Conservation (phyloP, 2,329 filamentous ascomycete genomes). For the Hypomyces perniciosus region DNA sequence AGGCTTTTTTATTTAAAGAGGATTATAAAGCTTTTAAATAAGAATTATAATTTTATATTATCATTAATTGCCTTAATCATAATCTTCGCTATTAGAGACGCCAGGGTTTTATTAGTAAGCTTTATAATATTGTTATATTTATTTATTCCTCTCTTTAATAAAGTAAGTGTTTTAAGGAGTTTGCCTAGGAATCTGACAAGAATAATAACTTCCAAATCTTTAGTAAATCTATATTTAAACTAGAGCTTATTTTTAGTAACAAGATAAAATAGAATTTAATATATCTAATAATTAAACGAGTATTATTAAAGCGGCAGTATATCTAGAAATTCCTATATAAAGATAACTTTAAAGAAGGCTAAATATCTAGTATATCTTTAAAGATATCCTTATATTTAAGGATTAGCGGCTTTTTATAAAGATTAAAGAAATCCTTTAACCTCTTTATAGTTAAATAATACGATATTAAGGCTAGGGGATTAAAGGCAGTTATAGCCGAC, state of each 20-base stretch:
- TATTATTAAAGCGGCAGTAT: neutral
- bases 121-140: constrained; percentile 4
- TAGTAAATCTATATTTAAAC: neutral
- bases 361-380: too few relatives aligned
- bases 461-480: neutral
- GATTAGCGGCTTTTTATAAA: neutral
- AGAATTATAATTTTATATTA: neutral
- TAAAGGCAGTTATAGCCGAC: neutral
- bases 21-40: neutral
- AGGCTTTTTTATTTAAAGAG: neutral
- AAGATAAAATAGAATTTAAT: neutral
- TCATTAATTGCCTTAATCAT: neutral
- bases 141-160: neutral
- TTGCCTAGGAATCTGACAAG: neutral
- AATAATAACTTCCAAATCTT: neutral
- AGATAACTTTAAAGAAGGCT: neutral
- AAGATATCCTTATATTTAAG: neutral
- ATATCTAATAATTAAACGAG: neutral
- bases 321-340: too few relatives aligned
- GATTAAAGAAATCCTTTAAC: neutral
- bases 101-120: neutral
- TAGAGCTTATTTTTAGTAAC: neutral
- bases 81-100: neutral
- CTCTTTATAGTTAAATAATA: neutral
- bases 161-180: neutral